A percentile compares a stretch with the other conserved stretches of the same genome.
phyloP scores from a whole-genome alignment of 1,284 basidiomycete genomes.

The Marasmius oreades region DNA sequence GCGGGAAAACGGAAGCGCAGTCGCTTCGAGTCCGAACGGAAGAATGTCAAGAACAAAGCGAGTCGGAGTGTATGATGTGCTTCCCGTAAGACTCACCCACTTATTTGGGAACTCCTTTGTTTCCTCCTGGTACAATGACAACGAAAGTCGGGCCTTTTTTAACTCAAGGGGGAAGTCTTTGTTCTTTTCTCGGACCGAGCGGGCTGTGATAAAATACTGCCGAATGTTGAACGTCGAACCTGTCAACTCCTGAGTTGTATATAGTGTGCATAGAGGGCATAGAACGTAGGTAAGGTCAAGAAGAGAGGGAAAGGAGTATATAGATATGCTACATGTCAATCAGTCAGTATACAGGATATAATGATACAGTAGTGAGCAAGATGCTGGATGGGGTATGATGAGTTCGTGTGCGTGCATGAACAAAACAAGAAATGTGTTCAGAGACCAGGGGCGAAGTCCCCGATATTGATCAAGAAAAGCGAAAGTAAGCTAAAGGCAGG shows the following conservation, averaged over 20 bases:
- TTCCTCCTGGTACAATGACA: not conserved
- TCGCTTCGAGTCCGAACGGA: slow-evolving; percentile 75
- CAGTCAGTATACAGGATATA: not conserved
- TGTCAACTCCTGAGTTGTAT: too few relatives aligned
- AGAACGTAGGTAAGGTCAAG: not conserved
- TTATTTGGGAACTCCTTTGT: too few relatives aligned
- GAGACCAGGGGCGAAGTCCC: not conserved
- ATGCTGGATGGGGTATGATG: not conserved
- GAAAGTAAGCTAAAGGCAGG: not conserved
- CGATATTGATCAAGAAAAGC: too few relatives aligned
- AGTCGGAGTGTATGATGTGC: slow-evolving; percentile 6
- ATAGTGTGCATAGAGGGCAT: not conserved
- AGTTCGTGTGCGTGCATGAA: not conserved
- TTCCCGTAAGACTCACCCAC: too few relatives aligned
- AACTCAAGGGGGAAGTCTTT: too few relatives aligned
- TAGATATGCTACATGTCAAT: not conserved
- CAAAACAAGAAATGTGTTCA: not conserved
- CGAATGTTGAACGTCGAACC: too few relatives aligned
- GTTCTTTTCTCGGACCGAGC: too few relatives aligned
- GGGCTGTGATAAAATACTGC: too few relatives aligned
- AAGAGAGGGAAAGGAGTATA: not conserved
- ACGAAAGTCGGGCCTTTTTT: too few relatives aligned
- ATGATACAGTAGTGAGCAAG: not conserved
- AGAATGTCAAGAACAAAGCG: slow-evolving; percentile 43
- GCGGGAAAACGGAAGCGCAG: slow-evolving; percentile 59